Base-by-base conservation (phyloP, 768 basidiomycete species). In the Rhodotorula toruloides region DNA sequence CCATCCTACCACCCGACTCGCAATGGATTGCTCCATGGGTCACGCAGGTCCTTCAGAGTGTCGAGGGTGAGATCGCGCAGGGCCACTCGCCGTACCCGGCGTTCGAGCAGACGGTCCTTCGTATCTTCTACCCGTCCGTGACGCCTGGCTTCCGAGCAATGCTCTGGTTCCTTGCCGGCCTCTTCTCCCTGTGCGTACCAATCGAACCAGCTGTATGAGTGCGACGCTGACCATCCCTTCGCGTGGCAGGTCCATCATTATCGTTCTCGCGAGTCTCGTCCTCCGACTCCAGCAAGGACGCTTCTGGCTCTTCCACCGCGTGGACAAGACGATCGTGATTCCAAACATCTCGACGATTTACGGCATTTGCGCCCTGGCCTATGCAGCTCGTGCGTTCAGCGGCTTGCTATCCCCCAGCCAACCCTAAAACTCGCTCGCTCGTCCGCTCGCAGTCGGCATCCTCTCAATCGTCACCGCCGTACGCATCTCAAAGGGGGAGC, bases 291-390 rank as follows among this genome's bases (percentile, higher is more conserved):
- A 11, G 13, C 55, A 58, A 21, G 59, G 59, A 0, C 54, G 68
- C 0, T 50, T 70, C 39, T 70, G 60, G 58, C 4, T 65, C 39
- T 11, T 65, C 34, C 52, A 61, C 21, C 59, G 63, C 12, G 4
- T 70, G 2, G 63, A 70, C 56, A 9, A 32, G 0, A 61, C 63
- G 0, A 39, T 70, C 44, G 31, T 62, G 0, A 34, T 70, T 11
- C 68, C 68, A 10, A 64, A 61, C 27, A 39, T 36, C 4, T 40
- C 44, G 1, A 29, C 49, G 7, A n/a, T 60, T 7, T 65, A 44
- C 53, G 59, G 59, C 0, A 3, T 70, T 19, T 70, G 59, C 49
- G n/a, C 68, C 0, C 44, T 70, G 4, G 37, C 43, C 2, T 65
- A 65, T 40, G 36, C 50, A 7, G 54, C 50, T 12, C 31, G 63